Conservation (phyloP, 805 yeast species). For the Starmerella bombicola region DNA sequence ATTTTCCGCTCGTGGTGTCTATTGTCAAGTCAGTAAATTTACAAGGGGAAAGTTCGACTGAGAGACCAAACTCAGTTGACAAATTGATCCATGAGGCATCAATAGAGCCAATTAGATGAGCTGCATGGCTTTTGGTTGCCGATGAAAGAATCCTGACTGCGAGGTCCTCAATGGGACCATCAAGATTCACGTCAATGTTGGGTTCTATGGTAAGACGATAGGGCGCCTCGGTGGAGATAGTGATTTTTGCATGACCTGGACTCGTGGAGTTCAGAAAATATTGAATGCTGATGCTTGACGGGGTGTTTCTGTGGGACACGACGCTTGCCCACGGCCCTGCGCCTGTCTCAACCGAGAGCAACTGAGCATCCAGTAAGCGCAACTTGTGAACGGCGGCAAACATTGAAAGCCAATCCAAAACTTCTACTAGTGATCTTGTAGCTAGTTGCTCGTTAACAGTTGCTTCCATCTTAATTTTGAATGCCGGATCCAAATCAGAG, state of each 20-base stretch:
- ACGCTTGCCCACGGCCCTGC: constrained; percentile 46
- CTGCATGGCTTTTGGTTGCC: constrained; percentile 17
- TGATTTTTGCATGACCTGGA: constrained; percentile 5
- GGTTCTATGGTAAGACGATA: constrained; percentile 2
- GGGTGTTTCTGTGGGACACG: constrained; percentile 44
- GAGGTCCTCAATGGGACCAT: constrained; percentile 3
- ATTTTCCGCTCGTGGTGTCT: constrained; percentile 22
- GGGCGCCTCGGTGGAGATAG: constrained; percentile 7
- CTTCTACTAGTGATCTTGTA: constrained; percentile 36
- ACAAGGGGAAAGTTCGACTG: constrained; percentile 11
- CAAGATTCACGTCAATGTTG: constrained; percentile 3
- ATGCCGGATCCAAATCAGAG: constrained; percentile 18
- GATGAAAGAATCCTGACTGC: constrained; percentile 5
- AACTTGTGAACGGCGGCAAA: constrained; percentile 56
- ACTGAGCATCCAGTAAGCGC: constrained; percentile 45
- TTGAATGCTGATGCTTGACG: constrained; percentile 41
- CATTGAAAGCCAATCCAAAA: constrained; percentile 45
- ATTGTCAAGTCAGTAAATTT: constrained; percentile 18
- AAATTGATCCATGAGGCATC: constrained; percentile 15
- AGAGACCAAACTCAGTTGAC: constrained; percentile 2
- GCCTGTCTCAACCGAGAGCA: constrained; percentile 36
- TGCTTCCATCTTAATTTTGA: constrained; percentile 39
- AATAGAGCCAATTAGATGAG: constrained; percentile 6
- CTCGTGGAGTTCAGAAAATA: constrained; percentile 43
- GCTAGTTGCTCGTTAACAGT: constrained; percentile 43